Evolutionary conservation across 306 rosid species (phyloP).

Genomic region (Cicer arietinum): DNA sequence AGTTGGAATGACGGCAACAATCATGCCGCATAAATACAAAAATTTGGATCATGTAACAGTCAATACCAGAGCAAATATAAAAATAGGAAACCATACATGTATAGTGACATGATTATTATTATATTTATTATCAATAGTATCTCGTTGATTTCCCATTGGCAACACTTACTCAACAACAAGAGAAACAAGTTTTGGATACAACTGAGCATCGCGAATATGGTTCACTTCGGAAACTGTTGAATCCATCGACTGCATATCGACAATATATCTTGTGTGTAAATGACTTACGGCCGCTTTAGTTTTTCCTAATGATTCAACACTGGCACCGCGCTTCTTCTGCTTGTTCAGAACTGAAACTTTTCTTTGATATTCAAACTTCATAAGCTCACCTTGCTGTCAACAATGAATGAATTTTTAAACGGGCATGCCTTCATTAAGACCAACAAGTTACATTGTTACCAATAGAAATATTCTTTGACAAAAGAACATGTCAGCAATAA

Average conservation of each 20-base stretch:
- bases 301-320: conserved; percentile 77
- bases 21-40: not conserved
- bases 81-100: conserved; percentile 7
- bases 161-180: conserved; percentile 71
- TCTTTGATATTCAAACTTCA: conserved; percentile 85
- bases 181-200: conserved; percentile 80
- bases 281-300: conserved; percentile 90
- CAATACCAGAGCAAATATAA: conserved; percentile 22
- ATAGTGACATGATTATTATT: not conserved
- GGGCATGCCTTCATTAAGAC: not conserved
- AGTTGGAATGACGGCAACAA: not conserved
- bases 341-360: conserved; percentile 74
- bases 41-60: not conserved
- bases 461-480: not conserved
- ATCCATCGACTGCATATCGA: conserved; percentile 94
- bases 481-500: not conserved
- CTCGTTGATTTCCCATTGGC: not conserved
- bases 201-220: conserved; percentile 74
- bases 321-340: conserved; percentile 76
- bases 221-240: conserved; percentile 85
- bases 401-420: not conserved
- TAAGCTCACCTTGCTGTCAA: conserved; percentile 87
- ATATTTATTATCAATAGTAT: not conserved
- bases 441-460: not conserved
- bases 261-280: conserved; percentile 84